phyloP scores from a whole-genome alignment of 768 basidiomycete species.

The Hortiboletus campestris region DNA sequence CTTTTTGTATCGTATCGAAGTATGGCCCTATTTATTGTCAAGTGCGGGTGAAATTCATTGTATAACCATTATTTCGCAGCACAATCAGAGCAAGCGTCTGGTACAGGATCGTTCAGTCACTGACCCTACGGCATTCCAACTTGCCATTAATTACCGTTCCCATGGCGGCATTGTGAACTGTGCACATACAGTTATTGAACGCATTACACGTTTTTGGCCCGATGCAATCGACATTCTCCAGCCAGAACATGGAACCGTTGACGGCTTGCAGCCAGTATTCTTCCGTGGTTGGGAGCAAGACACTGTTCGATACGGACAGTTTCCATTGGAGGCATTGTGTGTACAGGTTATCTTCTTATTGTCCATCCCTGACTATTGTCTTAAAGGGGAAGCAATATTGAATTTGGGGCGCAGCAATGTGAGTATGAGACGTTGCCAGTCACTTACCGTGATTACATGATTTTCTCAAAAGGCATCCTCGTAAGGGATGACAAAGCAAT shows the following conservation, averaged over 20 bases:
- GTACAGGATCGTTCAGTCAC: too few species aligned
- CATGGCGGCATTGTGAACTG: constrained; percentile 74
- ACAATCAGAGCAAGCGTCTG: too few species aligned
- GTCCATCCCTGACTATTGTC: constrained; percentile 8
- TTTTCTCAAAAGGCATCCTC: constrained; percentile 52
- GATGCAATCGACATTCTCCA: constrained; percentile 58
- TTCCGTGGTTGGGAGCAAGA: constrained; percentile 47
- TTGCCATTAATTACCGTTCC: too few species aligned
- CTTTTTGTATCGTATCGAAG: too few species aligned
- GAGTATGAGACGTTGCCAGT: constrained; percentile 1
- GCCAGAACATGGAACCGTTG: constrained; percentile 53
- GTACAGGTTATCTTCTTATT: neutral
- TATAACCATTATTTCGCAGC: too few species aligned
- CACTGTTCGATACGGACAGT: constrained; percentile 49
- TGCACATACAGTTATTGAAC: constrained; percentile 61
- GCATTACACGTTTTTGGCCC: constrained; percentile 62
- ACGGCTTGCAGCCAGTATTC: constrained; percentile 58
- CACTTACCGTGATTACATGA: neutral
- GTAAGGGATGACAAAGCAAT: constrained; percentile 60
- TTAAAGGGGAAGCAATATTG: constrained; percentile 45
- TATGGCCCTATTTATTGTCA: too few species aligned
- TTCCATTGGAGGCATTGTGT: constrained; percentile 52
- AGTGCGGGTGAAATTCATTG: too few species aligned
- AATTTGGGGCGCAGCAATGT: constrained; percentile 71
- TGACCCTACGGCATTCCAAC: too few species aligned